A percentile compares a stretch with the other conserved stretches of the same genome.
phyloP scores from a whole-genome alignment of 257 asterid species.

The Primulina eburnea region DNA sequence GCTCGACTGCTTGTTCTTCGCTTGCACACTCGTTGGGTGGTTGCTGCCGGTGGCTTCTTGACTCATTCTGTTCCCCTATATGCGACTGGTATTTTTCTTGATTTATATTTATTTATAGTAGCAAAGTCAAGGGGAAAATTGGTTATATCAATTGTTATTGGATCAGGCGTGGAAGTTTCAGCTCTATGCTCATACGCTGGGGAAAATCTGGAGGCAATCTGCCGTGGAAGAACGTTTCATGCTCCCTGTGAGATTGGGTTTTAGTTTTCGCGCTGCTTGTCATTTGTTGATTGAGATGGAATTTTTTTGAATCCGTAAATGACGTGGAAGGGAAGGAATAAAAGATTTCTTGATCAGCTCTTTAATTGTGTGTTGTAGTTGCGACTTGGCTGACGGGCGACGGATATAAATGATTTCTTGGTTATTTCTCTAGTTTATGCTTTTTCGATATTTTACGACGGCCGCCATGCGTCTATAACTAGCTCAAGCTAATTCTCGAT shows the following conservation, averaged over 20 bases:
- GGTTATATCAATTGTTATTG: not conserved
- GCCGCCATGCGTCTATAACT: too few species aligned
- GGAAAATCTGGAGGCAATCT: constrained; percentile 87
- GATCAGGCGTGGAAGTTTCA: constrained; percentile 88
- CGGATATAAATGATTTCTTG: not conserved
- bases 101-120: not conserved
- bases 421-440: too few species aligned
- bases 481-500: too few species aligned
- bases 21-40: constrained; percentile 93
- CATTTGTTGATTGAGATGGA: not conserved
- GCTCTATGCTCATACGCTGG: constrained; percentile 94
- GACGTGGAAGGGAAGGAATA: not conserved
- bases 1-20: constrained; percentile 86
- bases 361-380: not conserved
- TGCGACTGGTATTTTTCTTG: constrained; percentile 57
- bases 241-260: constrained; percentile 92
- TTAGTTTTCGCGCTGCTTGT: constrained; percentile 28
- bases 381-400: not conserved
- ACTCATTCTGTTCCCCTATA: constrained; percentile 94
- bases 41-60: constrained; percentile 97
- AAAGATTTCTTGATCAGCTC: not conserved
- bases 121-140: not conserved
- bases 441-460: too few species aligned
- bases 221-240: constrained; percentile 92
- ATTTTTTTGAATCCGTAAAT: too few species aligned